Conservation (phyloP, 2,329 filamentous ascomycete species). For the Xylaria sp. region DNA sequence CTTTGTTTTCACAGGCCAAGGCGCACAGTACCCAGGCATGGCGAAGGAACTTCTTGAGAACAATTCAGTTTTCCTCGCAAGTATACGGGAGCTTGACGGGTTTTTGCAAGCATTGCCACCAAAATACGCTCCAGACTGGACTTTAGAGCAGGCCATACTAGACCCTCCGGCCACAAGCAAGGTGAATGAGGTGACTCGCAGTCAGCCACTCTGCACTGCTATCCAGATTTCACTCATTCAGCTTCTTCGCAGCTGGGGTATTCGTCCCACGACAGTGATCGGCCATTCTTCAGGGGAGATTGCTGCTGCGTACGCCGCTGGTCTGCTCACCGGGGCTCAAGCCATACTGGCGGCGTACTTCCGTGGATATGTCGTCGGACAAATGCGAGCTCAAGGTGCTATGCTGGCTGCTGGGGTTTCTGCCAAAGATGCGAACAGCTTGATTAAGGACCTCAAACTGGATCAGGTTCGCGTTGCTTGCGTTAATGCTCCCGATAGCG, state of each 20-base stretch:
- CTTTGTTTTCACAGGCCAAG: slow-evolving; percentile 48
- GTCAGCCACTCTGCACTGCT: slow-evolving; percentile 43
- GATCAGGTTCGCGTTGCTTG: neutral
- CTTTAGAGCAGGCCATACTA: slow-evolving; percentile 28
- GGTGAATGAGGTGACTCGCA: slow-evolving; percentile 26
- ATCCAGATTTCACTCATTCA: slow-evolving; percentile 43
- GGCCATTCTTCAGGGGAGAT: slow-evolving; percentile 54
- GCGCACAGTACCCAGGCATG: slow-evolving; percentile 50
- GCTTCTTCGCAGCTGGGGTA: slow-evolving; percentile 30
- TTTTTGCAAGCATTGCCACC: slow-evolving; percentile 18
- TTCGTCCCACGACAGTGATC: slow-evolving; percentile 29
- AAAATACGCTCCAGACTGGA: slow-evolving; percentile 30
- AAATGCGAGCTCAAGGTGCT: slow-evolving; percentile 19
- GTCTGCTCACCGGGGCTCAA: slow-evolving; percentile 36
- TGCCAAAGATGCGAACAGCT: neutral
- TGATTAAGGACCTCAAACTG: slow-evolving; percentile 20
- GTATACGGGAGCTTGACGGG: slow-evolving; percentile 36
- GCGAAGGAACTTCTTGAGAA: slow-evolving; percentile 44
- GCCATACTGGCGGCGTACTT: slow-evolving; percentile 41
- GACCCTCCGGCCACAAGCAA: slow-evolving; percentile 6
- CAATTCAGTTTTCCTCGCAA: slow-evolving; percentile 34
- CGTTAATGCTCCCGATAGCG: neutral
- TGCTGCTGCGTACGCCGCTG: slow-evolving; percentile 56
- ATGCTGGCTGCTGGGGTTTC: slow-evolving; percentile 43
- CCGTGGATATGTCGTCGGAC: slow-evolving; percentile 35